These are phyloP conservation scores for Cyberlindnera suaveolens DNA, from an alignment of 805 yeast species.

Conservation along the genomic window DNA sequence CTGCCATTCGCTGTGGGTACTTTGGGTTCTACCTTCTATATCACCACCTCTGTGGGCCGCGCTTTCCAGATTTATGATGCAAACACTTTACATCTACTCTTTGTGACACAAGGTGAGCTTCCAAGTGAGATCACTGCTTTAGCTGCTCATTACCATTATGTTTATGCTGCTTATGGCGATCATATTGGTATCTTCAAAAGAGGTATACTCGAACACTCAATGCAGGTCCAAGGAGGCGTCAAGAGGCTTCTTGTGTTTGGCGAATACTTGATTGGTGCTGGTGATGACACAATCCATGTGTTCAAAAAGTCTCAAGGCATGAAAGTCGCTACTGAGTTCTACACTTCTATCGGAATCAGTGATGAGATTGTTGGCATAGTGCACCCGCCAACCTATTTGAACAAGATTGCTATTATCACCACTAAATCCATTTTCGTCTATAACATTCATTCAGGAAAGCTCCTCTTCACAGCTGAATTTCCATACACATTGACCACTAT, in stretches of 20 bases:
- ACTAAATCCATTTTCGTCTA: conserved; percentile 50
- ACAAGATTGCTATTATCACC: conserved; percentile 84
- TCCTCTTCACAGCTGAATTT: conserved; percentile 52
- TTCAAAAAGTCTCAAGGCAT: conserved; percentile 42
- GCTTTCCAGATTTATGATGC: conserved; percentile 93
- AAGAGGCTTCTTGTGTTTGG: conserved; percentile 64
- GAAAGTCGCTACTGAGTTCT: conserved; percentile 53
- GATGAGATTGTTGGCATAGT: conserved; percentile 64
- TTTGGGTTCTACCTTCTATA: conserved; percentile 79
- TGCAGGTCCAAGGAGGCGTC: conserved; percentile 35
- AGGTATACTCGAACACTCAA: conserved; percentile 51
- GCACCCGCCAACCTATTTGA: conserved; percentile 89
- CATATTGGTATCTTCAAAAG: conserved; percentile 74
- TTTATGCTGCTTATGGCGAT: conserved; percentile 69
- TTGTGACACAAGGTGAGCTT: conserved; percentile 80
- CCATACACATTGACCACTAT: conserved; percentile 58
- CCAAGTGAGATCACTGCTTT: conserved; percentile 62
- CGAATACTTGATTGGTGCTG: conserved; percentile 59
- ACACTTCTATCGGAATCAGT: conserved; percentile 57
- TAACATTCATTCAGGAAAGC: conserved; percentile 74
- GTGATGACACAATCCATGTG: conserved; percentile 42
- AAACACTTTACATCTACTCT: conserved; percentile 73
- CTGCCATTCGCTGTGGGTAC: conserved; percentile 85
- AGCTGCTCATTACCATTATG: conserved; percentile 77
- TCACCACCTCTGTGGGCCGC: conserved; percentile 85